Evolutionary conservation across 441 rosid genomes (phyloP).

Genomic region (Biscutella laevigata): DNA sequence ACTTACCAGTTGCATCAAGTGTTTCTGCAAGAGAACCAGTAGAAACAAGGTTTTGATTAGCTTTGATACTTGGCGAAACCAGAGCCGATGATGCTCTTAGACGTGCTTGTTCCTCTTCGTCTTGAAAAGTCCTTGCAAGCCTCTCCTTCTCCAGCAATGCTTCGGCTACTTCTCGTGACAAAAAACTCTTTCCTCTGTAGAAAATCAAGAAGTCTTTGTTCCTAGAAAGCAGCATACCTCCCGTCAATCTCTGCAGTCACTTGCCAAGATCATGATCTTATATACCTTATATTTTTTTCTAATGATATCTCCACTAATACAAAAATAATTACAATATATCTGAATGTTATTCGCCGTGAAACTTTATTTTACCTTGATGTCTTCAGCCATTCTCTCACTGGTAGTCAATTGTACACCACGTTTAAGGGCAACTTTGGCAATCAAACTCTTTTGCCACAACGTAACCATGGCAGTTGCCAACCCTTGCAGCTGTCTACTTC

Average conservation of each 20-base stretch:
- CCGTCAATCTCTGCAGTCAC: conserved; percentile 73
- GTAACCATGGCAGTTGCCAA: conserved; percentile 72
- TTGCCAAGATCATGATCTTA: conserved; percentile 13
- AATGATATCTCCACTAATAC: background rate
- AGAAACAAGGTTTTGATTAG: conserved; percentile 34
- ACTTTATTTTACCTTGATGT: conserved; percentile 54
- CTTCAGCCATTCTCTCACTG: conserved; percentile 98
- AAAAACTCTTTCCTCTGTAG: conserved; percentile 83
- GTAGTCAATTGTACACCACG: conserved; percentile 85
- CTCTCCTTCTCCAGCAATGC: conserved; percentile 76
- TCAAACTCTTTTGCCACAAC: conserved; percentile 73
- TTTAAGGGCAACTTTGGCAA: conserved; percentile 83
- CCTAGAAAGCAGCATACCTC: conserved; percentile 72
- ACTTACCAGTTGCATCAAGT: conserved; percentile 65
- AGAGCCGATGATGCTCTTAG: conserved; percentile 65
- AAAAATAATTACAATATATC: background rate
- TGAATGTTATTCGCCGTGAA: background rate
- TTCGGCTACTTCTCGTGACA: conserved; percentile 66
- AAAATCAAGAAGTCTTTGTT: conserved; percentile 88
- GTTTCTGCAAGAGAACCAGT: conserved; percentile 87
- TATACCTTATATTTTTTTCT: background rate
- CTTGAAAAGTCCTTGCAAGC: conserved; percentile 61
- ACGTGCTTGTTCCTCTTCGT: conserved; percentile 89
- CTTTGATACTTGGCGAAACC: conserved; percentile 33
- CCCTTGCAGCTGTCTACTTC: conserved; percentile 87